Conservation (phyloP, 2,329 filamentous ascomycete species). For the Chaetothyriales sp. region DNA sequence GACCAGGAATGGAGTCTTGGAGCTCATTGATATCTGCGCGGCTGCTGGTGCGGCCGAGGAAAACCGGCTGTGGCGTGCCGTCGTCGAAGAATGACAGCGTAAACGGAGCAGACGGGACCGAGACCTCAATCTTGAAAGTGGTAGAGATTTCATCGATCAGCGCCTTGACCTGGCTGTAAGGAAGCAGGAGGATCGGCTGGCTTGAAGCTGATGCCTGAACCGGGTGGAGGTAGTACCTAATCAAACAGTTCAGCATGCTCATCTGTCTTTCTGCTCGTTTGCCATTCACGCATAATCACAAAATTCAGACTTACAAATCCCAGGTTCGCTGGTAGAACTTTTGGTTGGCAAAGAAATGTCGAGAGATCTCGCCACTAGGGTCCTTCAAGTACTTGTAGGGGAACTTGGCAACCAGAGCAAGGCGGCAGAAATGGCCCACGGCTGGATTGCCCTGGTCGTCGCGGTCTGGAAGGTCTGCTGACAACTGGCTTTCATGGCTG, state of each 20-base stretch:
- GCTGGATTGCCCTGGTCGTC: conserved; percentile 8
- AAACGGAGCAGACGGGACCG: conserved; percentile 48
- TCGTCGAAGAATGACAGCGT: conserved; percentile 45
- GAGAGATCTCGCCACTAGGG: conserved; percentile 22
- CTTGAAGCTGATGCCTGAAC: conserved; percentile 28
- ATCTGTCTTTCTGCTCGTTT: neutral
- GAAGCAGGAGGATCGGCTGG: conserved; percentile 51
- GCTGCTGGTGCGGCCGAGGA: conserved; percentile 40
- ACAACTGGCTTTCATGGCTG: conserved; percentile 3
- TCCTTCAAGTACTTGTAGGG: conserved; percentile 29
- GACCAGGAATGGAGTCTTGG: conserved; percentile 22
- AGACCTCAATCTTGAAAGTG: conserved; percentile 38
- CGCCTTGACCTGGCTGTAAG: conserved; percentile 47
- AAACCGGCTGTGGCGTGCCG: conserved; percentile 50
- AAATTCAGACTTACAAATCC: conserved; percentile 52
- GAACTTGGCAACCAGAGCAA: conserved; percentile 26
- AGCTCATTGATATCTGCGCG: conserved; percentile 27
- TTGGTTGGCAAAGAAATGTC: conserved; percentile 26
- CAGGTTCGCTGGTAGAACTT: conserved; percentile 44
- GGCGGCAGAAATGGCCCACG: conserved; percentile 25
- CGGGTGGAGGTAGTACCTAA: conserved; percentile 52
- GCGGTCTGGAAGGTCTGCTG: conserved; percentile 1
- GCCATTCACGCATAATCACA: neutral
- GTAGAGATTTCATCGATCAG: conserved; percentile 52
- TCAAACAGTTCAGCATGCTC: neutral